These are phyloP conservation scores for Globisporangium middletonii DNA, from an alignment of 352 stramenopile genomes.

Conservation along the genomic window DNA sequence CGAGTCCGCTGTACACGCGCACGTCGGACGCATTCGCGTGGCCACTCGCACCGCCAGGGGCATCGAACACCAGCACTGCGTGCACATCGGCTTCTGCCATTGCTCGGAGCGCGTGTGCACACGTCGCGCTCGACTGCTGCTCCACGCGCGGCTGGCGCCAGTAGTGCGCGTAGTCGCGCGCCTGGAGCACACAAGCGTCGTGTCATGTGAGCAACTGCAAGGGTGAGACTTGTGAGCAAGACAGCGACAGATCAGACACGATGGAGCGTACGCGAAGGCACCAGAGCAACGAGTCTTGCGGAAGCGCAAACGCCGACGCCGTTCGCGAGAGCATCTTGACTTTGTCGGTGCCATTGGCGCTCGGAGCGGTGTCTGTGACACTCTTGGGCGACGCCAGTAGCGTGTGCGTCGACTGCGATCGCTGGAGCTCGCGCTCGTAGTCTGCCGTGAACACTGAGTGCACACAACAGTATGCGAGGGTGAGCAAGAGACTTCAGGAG, in stretches of 20 bases:
- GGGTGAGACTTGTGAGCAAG: too few relatives aligned
- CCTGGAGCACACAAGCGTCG: conserved; percentile 14
- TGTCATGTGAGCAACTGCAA: not conserved
- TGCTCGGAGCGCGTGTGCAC: conserved; percentile 21
- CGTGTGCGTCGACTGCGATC: not conserved
- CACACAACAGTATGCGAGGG: not conserved
- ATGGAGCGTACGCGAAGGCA: conserved; percentile 2
- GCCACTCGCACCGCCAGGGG: not conserved
- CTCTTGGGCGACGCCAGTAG: not conserved
- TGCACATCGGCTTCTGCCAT: conserved; percentile 22
- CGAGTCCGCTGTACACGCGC: conserved; percentile 18
- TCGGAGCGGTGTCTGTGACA: not conserved
- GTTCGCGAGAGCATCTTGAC: conserved; percentile 11
- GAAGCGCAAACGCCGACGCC: conserved; percentile 5
- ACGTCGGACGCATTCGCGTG: conserved; percentile 2
- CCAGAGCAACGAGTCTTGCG: conserved; percentile 14
- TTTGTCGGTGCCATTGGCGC: conserved; percentile 3
- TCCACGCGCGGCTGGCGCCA: conserved; percentile 34
- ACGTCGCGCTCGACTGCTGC: conserved; percentile 23
- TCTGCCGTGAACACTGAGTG: conserved; percentile 6
- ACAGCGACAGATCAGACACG: not conserved
- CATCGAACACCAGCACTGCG: conserved; percentile 20
- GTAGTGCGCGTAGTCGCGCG: conserved; percentile 30
- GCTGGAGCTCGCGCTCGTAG: conserved; percentile 6
- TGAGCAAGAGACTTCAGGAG: not conserved